phyloP scores from a whole-genome alignment of 2,329 filamentous ascomycete species.

The Albifimbria verrucaria region DNA sequence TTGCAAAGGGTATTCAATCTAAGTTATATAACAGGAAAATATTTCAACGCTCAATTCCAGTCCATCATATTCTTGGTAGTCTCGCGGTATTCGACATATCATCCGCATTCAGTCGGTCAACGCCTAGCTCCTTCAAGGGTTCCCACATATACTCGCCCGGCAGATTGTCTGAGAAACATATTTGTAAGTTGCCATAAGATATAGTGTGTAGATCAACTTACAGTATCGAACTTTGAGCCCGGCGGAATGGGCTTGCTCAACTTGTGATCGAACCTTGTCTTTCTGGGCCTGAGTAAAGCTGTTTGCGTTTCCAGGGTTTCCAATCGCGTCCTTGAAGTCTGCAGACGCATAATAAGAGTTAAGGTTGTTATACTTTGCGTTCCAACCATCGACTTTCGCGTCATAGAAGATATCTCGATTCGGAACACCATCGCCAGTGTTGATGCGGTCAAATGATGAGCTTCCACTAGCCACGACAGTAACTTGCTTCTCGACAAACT shows the following conservation, averaged over 20 bases:
- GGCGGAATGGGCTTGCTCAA: constrained; percentile 46
- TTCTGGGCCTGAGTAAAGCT: constrained; percentile 30
- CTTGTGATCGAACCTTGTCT: constrained; percentile 38
- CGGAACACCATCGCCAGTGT: constrained; percentile 13
- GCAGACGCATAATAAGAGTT: constrained; percentile 68
- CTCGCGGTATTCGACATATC: constrained; percentile 1
- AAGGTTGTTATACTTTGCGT: constrained; percentile 36
- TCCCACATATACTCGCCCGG: background rate
- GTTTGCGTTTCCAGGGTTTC: constrained; percentile 26
- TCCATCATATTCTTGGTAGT: background rate
- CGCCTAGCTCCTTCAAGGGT: background rate
- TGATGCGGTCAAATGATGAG: constrained; percentile 7
- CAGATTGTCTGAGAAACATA: background rate
- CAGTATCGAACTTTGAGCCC: constrained; percentile 59
- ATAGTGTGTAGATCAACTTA: background rate
- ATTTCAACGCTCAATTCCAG: no score
- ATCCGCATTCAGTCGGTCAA: constrained; percentile 1
- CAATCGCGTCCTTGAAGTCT: constrained; percentile 53
- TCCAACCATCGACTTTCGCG: constrained; percentile 38
- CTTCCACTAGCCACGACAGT: constrained; percentile 68
- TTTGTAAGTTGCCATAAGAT: no score
- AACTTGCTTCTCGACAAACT: constrained; percentile 52
- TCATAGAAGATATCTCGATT: constrained; percentile 63
- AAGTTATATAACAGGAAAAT: no score
- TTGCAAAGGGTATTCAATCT: no score